These are phyloP conservation scores for Stenogyne calaminthoides DNA, from an alignment of 305 asterid genomes.

Conservation along the genomic window DNA sequence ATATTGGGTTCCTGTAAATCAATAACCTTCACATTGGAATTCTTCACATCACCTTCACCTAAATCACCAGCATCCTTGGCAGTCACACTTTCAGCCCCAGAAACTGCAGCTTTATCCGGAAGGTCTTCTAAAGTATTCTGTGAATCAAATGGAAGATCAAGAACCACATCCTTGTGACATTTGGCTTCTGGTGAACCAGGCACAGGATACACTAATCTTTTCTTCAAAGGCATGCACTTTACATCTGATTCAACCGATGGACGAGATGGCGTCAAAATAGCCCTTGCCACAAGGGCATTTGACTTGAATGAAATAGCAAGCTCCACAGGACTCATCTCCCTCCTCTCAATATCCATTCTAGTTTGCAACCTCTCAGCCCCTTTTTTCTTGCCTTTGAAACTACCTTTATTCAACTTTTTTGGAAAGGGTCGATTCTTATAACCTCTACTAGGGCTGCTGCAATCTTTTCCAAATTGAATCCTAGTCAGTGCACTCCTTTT, in stretches of 20 bases:
- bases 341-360: conserved; percentile 42
- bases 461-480: conserved; percentile 52
- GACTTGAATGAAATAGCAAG: conserved; percentile 85
- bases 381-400: conserved; percentile 46
- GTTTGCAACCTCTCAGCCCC: conserved; percentile 33
- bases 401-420: conserved; percentile 35
- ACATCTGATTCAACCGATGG: conserved; percentile 37
- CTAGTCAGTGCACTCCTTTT: conserved; percentile 55
- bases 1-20: conserved; percentile 25
- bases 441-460: conserved; percentile 46
- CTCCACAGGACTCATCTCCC: conserved; percentile 64
- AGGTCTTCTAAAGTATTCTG: conserved; percentile 35
- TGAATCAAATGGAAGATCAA: conserved; percentile 37
- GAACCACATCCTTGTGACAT: conserved; percentile 34
- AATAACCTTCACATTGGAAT: conserved; percentile 29
- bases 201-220: conserved; percentile 31
- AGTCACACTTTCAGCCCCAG: conserved; percentile 30
- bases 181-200: conserved; percentile 39
- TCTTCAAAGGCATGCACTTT: conserved; percentile 31
- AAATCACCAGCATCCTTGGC: conserved; percentile 23
- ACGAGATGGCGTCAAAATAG: conserved; percentile 58
- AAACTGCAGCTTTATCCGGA: conserved; percentile 35
- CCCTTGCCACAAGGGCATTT: conserved; percentile 79
- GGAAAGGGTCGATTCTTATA: conserved; percentile 35
- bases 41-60: conserved; percentile 25